A percentile compares a stretch with the other conserved stretches of the same genome.
These are phyloP conservation scores for Cryptosporidium ryanae DNA, from an alignment of 169 alveolate species.

Conservation along the genomic window DNA sequence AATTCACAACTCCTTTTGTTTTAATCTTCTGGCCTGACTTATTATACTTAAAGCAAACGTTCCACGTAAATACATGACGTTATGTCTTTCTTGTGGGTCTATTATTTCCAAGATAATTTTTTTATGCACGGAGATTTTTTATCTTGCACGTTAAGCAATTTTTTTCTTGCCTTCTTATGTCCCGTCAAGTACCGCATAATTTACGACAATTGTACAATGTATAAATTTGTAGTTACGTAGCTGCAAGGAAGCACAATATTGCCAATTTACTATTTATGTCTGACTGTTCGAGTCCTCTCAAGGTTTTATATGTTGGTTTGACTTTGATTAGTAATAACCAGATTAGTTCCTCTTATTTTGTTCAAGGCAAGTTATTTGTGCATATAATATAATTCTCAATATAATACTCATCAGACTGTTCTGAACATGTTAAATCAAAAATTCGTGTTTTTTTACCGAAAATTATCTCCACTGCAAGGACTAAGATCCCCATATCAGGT, in stretches of 20 bases:
- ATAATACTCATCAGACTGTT: too few relatives aligned
- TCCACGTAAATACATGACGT: constrained; percentile 73
- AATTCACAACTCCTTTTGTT: not conserved
- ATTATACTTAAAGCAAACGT: not conserved
- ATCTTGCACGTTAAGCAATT: too few relatives aligned
- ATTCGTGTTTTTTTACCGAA: constrained; percentile 3
- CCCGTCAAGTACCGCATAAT: too few relatives aligned
- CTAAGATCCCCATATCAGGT: not conserved
- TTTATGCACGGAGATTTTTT: too few relatives aligned
- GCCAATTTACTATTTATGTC: not conserved
- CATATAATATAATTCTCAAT: not conserved
- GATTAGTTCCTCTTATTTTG: constrained; percentile 3
- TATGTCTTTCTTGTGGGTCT: constrained; percentile 73
- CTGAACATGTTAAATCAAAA: not conserved
- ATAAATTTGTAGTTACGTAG: too few relatives aligned
- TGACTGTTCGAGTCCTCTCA: not conserved
- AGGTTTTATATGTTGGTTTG: constrained; percentile 26
- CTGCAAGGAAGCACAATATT: too few relatives aligned
- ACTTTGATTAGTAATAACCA: not conserved
- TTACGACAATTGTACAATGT: too few relatives aligned
- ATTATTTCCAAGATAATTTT: not conserved
- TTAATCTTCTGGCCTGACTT: not conserved
- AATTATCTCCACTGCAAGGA: constrained; percentile 4
- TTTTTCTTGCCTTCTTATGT: too few relatives aligned
- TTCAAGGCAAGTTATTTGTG: constrained; percentile 19